Base-by-base conservation (phyloP, 768 basidiomycete species). In the Candolleomyces aberdarensis region DNA sequence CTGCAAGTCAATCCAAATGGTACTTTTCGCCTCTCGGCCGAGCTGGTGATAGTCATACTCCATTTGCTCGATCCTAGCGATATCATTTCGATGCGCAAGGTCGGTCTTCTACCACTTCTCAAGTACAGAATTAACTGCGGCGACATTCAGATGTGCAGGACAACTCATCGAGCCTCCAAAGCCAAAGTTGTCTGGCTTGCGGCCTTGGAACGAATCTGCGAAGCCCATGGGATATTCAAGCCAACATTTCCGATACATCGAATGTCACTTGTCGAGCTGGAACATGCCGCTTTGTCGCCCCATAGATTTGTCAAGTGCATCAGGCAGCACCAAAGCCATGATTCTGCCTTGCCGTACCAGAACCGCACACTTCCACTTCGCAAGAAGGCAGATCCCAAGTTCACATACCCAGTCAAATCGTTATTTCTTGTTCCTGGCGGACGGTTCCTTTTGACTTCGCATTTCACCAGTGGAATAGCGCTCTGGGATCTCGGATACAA, bases 221-320 rank as follows among this genome's bases (percentile, higher is more conserved):
- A 39, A 13, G 19, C 8, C 10, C 55, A 61, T 39, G 60, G 60
- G n/a, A 43, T 43, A 13, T 61, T 56, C 44, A 29, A 43, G 54
- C 60, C 60, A 22, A 47, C 54, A 14, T 61, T 61, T 47, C 53
- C 53, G 13, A 9, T 56, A 15, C 43, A 61, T 9, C 31, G 56
- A 11, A 61, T 61, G 60, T 47, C 60, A 7, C 43, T 31, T 7
- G 53, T 9, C 9, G 50, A 62, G 26, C 52, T 62, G 7, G 60
- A 62, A 40, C 55, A 62, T 26, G 56, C 60, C n/a, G 56, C 60
- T 5, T 40, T 49, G 10, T 26, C 32, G 6, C 47, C 60, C 7
- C 44, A 14, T 43, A 55, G 56, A 31, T 57, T 62, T 44, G 47
- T n/a, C 3, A 32, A 15, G 26, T 10, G 8, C 8, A 32, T 57